Conservation (phyloP, 2,329 filamentous ascomycete species). For the Plectosphaerella cucumerina region DNA sequence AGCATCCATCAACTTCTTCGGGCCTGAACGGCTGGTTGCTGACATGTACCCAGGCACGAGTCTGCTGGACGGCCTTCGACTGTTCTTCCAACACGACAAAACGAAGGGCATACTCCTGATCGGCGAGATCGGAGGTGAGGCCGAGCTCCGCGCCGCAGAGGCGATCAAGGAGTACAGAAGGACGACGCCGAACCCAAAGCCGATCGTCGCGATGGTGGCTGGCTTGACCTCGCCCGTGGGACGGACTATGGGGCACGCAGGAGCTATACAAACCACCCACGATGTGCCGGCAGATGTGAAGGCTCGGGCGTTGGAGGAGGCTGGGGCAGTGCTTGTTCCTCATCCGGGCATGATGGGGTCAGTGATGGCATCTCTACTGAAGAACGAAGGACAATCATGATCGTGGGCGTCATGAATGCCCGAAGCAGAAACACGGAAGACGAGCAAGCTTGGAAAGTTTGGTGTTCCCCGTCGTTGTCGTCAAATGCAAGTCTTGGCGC, state of each 20-base stretch:
- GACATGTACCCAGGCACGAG: conserved; percentile 46
- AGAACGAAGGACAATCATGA: too few species aligned
- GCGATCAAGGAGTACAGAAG: conserved; percentile 63
- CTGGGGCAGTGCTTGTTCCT: conserved; percentile 30
- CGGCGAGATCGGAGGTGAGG: conserved; percentile 67
- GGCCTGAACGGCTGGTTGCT: neutral
- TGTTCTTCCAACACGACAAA: conserved; percentile 64
- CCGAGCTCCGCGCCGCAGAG: conserved; percentile 67
- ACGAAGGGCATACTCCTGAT: conserved; percentile 70
- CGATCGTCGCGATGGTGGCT: conserved; percentile 58
- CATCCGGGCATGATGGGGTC: conserved; percentile 33
- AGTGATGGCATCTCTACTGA: conserved; percentile 27
- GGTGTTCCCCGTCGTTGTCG: too few species aligned
- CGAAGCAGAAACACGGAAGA: too few species aligned
- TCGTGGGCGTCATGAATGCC: too few species aligned
- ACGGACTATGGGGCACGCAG: conserved; percentile 69
- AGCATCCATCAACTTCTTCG: neutral
- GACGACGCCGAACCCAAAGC: conserved; percentile 57
- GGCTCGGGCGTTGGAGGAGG: conserved; percentile 25
- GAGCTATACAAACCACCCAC: conserved; percentile 45
- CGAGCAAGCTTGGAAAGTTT: too few species aligned
- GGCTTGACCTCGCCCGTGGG: conserved; percentile 58
- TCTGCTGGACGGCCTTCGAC: conserved; percentile 63
- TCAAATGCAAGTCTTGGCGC: too few species aligned
- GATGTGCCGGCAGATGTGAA: conserved; percentile 28